Base-by-base conservation (phyloP, 129 eudicot species). In the Artemisia annua region DNA sequence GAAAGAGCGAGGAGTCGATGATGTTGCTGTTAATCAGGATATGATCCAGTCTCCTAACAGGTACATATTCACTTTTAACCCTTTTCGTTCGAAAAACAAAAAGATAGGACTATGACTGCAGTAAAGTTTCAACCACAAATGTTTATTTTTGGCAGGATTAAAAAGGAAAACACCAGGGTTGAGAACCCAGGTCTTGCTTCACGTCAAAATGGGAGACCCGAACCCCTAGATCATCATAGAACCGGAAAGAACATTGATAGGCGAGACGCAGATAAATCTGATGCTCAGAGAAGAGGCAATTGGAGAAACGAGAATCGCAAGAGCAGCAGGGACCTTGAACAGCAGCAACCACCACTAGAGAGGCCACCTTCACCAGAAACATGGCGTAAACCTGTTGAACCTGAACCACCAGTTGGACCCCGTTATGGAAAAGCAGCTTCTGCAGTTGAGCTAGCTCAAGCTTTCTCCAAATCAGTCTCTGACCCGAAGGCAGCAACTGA, bases 281-380 rank as follows among this genome's bases (percentile, higher is more conserved):
- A 94, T 61, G 48, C 75, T 43, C 96, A 86, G 44, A 88, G 85
- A 71, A 81, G 88, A 85, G 90, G 82, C 87, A 95, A 87, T 74
- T 82, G 90, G 90, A 82, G 88, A 63, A 87, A 56, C 54, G 96
- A 93, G 32, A 87, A 82, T 50, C 75, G 85, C 69, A 92, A 84
- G 66, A 87, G 84, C 78, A 75, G 79, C 80, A 60, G 83, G 51
- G 89, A 87, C 28, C 65, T 73, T 70, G 95, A 82, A 57, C 83
- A 85, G 71, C 87, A 72, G 62, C 81, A 71, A 13, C 76, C 49
- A 67, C 86, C 49, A 67, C 87, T 61, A 64, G 95, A 89, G 82
- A 82, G 99, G 80, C 84, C 87, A 2, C 95, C 96, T n/a, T 90
- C 99, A 19, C 99, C 99, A 11, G 99, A 91, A 77, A 90, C 97